Conservation (phyloP, 371 early-diverging fungal species). For the Mucor irregularis region DNA sequence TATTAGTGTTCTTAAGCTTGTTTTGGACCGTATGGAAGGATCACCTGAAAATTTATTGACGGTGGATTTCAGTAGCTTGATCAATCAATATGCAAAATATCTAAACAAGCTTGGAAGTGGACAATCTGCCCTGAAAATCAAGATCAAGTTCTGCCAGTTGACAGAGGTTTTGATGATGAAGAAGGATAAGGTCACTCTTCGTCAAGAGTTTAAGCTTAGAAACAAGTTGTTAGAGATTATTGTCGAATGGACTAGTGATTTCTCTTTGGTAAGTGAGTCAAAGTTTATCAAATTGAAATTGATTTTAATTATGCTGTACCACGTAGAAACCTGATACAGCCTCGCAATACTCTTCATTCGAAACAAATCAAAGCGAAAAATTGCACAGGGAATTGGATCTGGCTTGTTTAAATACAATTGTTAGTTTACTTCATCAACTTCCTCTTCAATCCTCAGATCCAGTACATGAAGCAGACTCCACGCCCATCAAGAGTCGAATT, state of each 20-base stretch:
- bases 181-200: slow-evolving; percentile 75
- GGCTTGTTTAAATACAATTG: slow-evolving; percentile 83
- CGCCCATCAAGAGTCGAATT: slow-evolving; percentile 72
- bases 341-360: slow-evolving; percentile 36
- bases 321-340: slow-evolving; percentile 38
- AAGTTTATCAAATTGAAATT: background rate
- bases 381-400: slow-evolving; percentile 80
- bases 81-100: slow-evolving; percentile 79
- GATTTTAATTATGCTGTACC: background rate
- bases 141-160: slow-evolving; percentile 84
- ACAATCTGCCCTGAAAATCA: slow-evolving; percentile 71
- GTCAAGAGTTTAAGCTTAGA: slow-evolving; percentile 86
- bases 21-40: slow-evolving; percentile 81
- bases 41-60: slow-evolving; percentile 67
- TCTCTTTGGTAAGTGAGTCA: slow-evolving; percentile 46
- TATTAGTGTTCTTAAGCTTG: slow-evolving; percentile 81
- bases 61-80: slow-evolving; percentile 81
- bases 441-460: slow-evolving; percentile 82
- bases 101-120: slow-evolving; percentile 72
- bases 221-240: slow-evolving; percentile 81
- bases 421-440: slow-evolving; percentile 75
- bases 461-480: slow-evolving; percentile 62
- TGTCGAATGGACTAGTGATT: slow-evolving; percentile 89
- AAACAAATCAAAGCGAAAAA: slow-evolving; percentile 54
- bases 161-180: slow-evolving; percentile 81